Percentiles rank a stretch among this genome's conserved stretches.
These are phyloP conservation scores for Kwoniella shandongensis DNA, from an alignment of 768 basidiomycete species.

Conservation along the genomic window DNA sequence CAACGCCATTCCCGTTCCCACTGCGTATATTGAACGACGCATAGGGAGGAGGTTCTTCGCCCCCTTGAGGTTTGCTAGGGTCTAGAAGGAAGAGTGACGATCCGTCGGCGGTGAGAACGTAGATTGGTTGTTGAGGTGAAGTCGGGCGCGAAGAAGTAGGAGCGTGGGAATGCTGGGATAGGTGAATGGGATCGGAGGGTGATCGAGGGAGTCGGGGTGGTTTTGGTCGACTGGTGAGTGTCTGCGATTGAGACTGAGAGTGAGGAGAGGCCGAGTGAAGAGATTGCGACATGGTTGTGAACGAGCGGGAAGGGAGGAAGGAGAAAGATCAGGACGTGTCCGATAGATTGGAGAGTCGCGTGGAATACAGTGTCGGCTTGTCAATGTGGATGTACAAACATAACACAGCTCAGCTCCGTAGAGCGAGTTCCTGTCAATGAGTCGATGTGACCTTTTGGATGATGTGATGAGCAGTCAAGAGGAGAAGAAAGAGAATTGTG, in stretches of 20 bases:
- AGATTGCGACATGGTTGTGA: constrained; percentile 18
- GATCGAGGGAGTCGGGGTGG: constrained; percentile 14
- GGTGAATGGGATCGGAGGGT: constrained; percentile 10
- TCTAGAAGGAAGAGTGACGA: constrained; percentile 45
- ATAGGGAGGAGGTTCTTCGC: constrained; percentile 49
- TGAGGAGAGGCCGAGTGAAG: not conserved
- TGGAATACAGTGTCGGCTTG: not conserved
- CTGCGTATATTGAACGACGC: constrained; percentile 17
- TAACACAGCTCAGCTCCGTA: not conserved
- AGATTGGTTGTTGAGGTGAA: constrained; percentile 30
- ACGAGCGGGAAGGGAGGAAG: too few species aligned
- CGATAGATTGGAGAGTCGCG: not conserved
- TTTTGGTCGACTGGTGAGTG: constrained; percentile 3
- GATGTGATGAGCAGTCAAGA: not conserved
- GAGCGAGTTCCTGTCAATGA: not conserved
- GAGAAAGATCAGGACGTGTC: not conserved
- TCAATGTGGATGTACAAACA: not conserved
- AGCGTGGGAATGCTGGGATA: constrained; percentile 9
- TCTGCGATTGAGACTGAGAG: constrained; percentile 8
- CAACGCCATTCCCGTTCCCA: not conserved
- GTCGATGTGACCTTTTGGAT: not conserved
- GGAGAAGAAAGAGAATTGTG: not conserved
- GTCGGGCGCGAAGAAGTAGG: not conserved
- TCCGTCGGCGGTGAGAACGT: constrained; percentile 50
- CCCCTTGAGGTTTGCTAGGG: constrained; percentile 28